phyloP scores from a whole-genome alignment of 2,329 filamentous ascomycete genomes.

The Westerdykella sp. region DNA sequence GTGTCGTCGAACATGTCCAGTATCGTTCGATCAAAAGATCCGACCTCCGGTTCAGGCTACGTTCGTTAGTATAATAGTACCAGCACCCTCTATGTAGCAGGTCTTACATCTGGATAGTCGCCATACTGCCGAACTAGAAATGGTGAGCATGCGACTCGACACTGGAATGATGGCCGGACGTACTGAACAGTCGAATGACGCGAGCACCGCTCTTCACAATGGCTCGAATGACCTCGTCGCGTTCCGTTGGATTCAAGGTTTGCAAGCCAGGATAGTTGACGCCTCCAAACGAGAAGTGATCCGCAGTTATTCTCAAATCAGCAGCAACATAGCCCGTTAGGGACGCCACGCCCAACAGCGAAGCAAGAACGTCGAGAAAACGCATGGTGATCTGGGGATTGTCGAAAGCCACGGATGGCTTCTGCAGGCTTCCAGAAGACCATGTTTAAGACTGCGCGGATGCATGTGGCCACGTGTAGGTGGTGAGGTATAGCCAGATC shows the following conservation, averaged over 20 bases:
- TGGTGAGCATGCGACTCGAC: not conserved
- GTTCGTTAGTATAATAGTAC: not conserved
- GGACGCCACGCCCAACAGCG: constrained; percentile 11
- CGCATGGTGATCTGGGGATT: constrained; percentile 19
- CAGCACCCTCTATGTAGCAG: constrained; percentile 1
- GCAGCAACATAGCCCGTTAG: constrained; percentile 11
- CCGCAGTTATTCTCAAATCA: constrained; percentile 23
- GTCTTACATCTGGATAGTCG: constrained; percentile 25
- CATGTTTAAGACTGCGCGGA: constrained; percentile 16
- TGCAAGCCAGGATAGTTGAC: constrained; percentile 31
- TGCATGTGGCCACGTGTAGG: constrained; percentile 32
- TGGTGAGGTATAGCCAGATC: constrained; percentile 19
- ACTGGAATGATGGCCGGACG: constrained; percentile 1
- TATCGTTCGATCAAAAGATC: constrained; percentile 25
- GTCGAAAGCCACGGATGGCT: constrained; percentile 6
- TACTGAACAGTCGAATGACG: constrained; percentile 31
- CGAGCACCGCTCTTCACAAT: constrained; percentile 26
- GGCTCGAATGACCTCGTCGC: constrained; percentile 25
- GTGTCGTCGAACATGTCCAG: constrained; percentile 34
- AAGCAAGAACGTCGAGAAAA: constrained; percentile 13
- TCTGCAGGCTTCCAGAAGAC: constrained; percentile 7
- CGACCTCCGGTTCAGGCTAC: constrained; percentile 25
- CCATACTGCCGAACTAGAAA: not conserved
- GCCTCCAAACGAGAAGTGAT: constrained; percentile 30
- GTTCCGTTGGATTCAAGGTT: constrained; percentile 21